phyloP scores from a whole-genome alignment of 805 yeast genomes.

The Saccharomycopsis synnaedendra region DNA sequence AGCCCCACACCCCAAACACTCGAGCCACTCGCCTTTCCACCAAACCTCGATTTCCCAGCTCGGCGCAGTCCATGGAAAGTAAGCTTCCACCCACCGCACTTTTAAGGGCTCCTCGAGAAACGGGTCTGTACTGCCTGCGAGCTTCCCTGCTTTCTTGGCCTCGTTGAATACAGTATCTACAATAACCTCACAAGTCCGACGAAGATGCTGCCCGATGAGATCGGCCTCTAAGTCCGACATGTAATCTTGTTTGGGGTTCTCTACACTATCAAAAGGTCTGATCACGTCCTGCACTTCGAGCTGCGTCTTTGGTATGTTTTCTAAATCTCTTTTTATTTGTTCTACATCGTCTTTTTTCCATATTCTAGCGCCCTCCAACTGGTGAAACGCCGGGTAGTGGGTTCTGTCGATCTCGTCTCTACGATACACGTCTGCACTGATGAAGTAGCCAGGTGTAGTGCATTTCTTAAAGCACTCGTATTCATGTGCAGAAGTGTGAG shows the following conservation, averaged over 20 bases:
- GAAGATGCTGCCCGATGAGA: constrained; percentile 65
- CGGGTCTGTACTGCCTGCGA: constrained; percentile 47
- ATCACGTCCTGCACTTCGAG: constrained; percentile 70
- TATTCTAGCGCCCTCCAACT: constrained; percentile 89
- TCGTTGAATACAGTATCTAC: constrained; percentile 74
- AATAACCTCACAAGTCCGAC: constrained; percentile 73
- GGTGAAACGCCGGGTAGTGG: constrained; percentile 96
- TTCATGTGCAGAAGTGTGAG: constrained; percentile 97
- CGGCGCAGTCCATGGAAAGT: constrained; percentile 97
- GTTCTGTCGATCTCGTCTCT: constrained; percentile 93
- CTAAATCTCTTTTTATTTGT: constrained; percentile 39
- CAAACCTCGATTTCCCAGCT: constrained; percentile 97
- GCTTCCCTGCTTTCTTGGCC: constrained; percentile 46
- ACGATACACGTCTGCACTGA: constrained; percentile 92
- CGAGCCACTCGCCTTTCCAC: constrained; percentile 99
- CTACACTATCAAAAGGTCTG: constrained; percentile 37
- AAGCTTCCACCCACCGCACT: constrained; percentile 91
- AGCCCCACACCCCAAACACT: constrained; percentile 92
- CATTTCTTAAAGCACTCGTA: constrained; percentile 58
- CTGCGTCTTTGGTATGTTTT: constrained; percentile 30
- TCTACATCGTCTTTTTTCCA: constrained; percentile 49
- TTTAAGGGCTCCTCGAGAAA: constrained; percentile 64
- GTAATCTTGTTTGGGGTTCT: constrained; percentile 72
- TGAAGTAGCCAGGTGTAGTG: constrained; percentile 68
- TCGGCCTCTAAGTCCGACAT: constrained; percentile 63